These are phyloP conservation scores for Elongisporangium prolatum DNA, from an alignment of 352 stramenopile genomes.

Conservation along the genomic window DNA sequence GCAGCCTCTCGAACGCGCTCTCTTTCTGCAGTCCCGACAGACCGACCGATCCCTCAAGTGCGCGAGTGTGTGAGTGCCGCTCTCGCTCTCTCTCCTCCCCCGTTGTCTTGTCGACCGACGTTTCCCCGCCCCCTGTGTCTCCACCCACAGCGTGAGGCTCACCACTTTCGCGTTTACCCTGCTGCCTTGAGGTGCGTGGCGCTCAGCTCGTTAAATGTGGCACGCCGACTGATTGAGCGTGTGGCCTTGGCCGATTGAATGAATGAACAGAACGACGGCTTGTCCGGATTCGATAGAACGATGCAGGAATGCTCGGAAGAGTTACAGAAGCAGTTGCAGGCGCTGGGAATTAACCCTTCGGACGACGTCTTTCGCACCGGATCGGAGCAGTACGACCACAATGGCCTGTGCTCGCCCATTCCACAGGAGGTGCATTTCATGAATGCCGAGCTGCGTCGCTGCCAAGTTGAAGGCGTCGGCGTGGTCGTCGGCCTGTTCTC, in stretches of 20 bases:
- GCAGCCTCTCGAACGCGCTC: background rate
- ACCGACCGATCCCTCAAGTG: background rate
- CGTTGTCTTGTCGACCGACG: background rate
- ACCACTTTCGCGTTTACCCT: background rate
- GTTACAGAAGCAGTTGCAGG: constrained; percentile 73
- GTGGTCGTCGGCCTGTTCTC: constrained; percentile 80
- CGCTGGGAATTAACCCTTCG: constrained; percentile 73
- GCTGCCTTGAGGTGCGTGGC: background rate
- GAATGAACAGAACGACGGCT: background rate
- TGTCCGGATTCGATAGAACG: background rate
- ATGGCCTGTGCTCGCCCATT: constrained; percentile 76
- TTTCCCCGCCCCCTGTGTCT: background rate
- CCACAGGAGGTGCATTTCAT: constrained; percentile 85
- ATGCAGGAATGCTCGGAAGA: constrained; percentile 67
- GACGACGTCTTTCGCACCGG: constrained; percentile 82
- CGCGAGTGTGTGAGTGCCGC: background rate
- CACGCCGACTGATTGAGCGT: background rate
- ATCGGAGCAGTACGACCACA: constrained; percentile 70
- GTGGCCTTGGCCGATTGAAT: background rate
- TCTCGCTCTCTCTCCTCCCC: background rate
- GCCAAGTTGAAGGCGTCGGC: constrained; percentile 68
- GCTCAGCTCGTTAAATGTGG: background rate
- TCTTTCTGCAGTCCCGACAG: background rate
- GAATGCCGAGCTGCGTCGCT: constrained; percentile 78
- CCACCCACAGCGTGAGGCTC: background rate